These are phyloP conservation scores for Corymbia calophylla DNA, from an alignment of 441 rosid genomes.

Conservation along the genomic window DNA sequence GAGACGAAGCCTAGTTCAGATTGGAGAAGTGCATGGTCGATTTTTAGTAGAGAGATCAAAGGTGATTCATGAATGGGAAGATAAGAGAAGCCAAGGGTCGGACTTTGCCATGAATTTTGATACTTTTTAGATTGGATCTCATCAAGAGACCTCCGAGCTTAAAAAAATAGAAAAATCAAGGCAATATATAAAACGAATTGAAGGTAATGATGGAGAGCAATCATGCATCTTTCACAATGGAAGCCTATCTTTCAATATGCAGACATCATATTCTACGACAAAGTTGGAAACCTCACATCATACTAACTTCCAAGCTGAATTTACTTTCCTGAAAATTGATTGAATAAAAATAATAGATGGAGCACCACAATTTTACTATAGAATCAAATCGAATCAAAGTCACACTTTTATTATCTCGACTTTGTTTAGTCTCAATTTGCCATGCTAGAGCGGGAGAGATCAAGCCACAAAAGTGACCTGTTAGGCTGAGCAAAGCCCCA, in stretches of 20 bases:
- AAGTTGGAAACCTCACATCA: neutral
- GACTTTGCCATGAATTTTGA: neutral
- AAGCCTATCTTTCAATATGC: neutral
- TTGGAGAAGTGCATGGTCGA: too few species aligned
- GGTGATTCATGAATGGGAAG: too few species aligned
- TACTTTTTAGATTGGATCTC: too few species aligned
- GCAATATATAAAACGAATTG: too few species aligned
- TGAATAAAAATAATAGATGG: neutral
- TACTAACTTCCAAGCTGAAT: neutral
- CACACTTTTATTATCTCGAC: neutral
- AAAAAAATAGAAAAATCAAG: too few species aligned
- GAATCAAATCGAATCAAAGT: too few species aligned
- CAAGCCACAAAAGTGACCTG: neutral
- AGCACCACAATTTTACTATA: neutral
- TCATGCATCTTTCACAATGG: neutral
- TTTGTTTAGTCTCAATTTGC: accelerated
- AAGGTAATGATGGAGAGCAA: neutral
- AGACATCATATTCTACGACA: neutral
- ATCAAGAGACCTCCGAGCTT: neutral
- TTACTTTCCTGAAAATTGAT: neutral
- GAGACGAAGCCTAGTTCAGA: too few species aligned
- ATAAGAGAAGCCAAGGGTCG: too few species aligned
- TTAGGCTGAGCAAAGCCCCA: neutral
- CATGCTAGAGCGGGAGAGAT: accelerated
- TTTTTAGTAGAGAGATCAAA: too few species aligned